Base-by-base conservation (phyloP, 352 stramenopile genomes). In the Globisporangium nodosum region DNA sequence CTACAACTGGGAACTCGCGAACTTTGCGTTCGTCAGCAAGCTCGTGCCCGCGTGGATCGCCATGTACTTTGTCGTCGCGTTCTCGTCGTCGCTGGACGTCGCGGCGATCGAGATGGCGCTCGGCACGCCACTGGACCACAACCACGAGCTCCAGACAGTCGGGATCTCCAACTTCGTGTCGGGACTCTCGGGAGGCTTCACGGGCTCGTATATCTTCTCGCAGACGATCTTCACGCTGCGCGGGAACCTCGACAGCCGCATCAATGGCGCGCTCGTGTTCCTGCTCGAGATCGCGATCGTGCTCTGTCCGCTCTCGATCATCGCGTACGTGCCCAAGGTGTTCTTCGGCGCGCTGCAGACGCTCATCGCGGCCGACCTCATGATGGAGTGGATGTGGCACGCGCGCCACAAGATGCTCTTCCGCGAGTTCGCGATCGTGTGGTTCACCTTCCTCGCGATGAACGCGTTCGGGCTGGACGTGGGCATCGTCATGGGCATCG, bases 1-100 rank as follows among this genome's bases (percentile, higher is more conserved):
- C 54, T 94, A 90, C 66, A 67, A 92, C 58, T 87, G 87, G 33
- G 70, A 69, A 42, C 65, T 73, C 20, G 77, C 87, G 51, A 76
- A 88, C 43, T 74, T 84, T 31, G 71, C 70, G 31, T 86, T 79
- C 60, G 54, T 92, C 52, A 68, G 72, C 30, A 68, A 74, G 18
- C 85, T 92, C 58, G 73, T 97, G 27, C 81, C 96, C 6, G 98
- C 90, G 47, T 93, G 96, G 69, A 66, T 99, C 57, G 90, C 91
- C 16, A 99, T 99, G 96, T 98, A 98, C 68, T 97, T 98, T 63
- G 97, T 99, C 3, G 97, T 99, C 6, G 96, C 96, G 7, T 98
- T 99, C 55, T 98, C 90, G 3, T 98, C 92, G 12, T 99, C 88
- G 24, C 80, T 99, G 2, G 97, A 99, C 62, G 92, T 99, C 18